Percentiles rank a stretch among this genome's conserved stretches.
Evolutionary conservation across 257 asterid genomes (phyloP).

Genomic region (Osmanthus fragrans): DNA sequence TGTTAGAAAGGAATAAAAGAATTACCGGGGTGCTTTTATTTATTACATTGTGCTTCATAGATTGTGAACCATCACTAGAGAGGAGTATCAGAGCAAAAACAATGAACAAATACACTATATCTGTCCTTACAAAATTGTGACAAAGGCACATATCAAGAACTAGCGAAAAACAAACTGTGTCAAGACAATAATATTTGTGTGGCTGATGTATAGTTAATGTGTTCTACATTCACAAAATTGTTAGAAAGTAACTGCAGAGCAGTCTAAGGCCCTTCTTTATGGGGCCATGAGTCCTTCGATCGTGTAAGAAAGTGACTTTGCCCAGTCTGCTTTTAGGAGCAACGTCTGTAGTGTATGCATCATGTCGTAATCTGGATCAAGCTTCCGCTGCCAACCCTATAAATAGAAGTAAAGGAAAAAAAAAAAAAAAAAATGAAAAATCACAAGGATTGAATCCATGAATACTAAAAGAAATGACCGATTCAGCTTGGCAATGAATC

Average conservation of each 20-base stretch:
- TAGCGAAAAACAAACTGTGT: conserved; percentile 24
- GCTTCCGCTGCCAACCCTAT: conserved; percentile 81
- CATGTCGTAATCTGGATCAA: conserved; percentile 75
- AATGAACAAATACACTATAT: conserved; percentile 12
- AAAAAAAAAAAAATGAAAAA: background rate
- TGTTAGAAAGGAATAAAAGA: background rate
- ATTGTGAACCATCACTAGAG: background rate
- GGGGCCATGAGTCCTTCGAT: conserved; percentile 83
- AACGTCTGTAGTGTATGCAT: conserved; percentile 75
- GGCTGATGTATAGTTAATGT: conserved; percentile 29
- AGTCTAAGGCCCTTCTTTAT: conserved; percentile 21
- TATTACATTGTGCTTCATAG: background rate
- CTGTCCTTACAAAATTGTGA: conserved; percentile 39
- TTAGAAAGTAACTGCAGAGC: conserved; percentile 8
- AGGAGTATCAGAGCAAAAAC: background rate
- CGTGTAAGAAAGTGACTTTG: conserved; percentile 66
- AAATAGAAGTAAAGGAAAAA: background rate
- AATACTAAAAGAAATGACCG: background rate
- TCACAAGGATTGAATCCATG: background rate
- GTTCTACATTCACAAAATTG: conserved; percentile 21
- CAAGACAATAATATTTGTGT: conserved; percentile 3
- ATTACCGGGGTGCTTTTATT: no score
- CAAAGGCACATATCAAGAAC: conserved; percentile 17
- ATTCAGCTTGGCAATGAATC: background rate
- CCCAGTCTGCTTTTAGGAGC: conserved; percentile 81